Conservation (phyloP, 129 eudicot species). For the Centella asiatica region DNA sequence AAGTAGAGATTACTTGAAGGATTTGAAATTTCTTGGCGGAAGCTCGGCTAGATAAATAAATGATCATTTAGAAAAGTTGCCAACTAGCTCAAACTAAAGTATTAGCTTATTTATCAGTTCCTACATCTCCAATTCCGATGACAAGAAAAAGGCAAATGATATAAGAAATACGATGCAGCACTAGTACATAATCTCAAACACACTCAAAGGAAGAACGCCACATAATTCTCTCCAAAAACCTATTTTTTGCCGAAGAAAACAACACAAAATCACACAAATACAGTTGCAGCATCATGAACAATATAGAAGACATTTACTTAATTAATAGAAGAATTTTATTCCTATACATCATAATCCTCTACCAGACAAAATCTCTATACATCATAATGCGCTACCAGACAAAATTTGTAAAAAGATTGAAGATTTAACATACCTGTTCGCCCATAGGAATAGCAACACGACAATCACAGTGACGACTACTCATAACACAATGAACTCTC, state of each 20-base stretch:
- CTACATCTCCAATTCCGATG: not conserved
- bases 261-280: no score
- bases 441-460: conserved; percentile 92
- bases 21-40: not conserved
- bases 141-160: not conserved
- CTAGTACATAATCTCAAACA: no score
- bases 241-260: no score
- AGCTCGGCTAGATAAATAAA: not conserved
- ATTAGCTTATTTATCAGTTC: not conserved
- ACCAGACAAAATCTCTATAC: not conserved
- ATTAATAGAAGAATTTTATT: not conserved
- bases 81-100: not conserved
- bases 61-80: not conserved
- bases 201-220: not conserved
- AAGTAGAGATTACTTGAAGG: no score
- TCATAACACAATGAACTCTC: conserved; percentile 94
- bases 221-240: not conserved
- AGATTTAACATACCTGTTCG: conserved; percentile 48
- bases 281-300: no score
- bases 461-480: conserved; percentile 49
- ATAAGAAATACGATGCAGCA: not conserved
- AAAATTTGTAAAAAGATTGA: not conserved
- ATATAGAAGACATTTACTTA: no score
- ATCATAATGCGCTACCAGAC: no score
- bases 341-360: not conserved